Conservation (phyloP, 2,329 filamentous ascomycete species). For the Fusarium pseudoanthophilum region DNA sequence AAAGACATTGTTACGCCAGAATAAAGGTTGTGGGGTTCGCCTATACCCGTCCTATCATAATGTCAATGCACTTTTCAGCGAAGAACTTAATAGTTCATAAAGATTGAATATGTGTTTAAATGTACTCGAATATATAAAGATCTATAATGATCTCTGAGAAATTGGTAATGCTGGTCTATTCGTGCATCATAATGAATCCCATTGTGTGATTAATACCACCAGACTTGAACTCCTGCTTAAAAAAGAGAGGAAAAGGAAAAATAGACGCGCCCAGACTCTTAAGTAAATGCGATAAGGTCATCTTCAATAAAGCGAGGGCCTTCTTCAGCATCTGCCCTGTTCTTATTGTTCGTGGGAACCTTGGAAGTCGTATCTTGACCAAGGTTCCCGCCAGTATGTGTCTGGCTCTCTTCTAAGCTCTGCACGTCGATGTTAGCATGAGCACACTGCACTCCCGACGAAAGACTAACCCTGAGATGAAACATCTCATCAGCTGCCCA, state of each 20-base stretch:
- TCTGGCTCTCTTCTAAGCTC: background rate
- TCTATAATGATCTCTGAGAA: fast-evolving
- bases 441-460: too few relatives aligned
- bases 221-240: background rate
- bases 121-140: background rate
- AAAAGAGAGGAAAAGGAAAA: background rate
- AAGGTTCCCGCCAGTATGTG: background rate
- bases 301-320: background rate
- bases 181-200: background rate
- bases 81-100: background rate
- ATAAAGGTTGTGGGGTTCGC: background rate
- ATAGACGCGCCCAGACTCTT: background rate
- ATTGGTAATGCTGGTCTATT: background rate
- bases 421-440: background rate
- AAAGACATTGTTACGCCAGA: background rate
- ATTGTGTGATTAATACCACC: too few relatives aligned
- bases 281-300: background rate
- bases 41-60: background rate
- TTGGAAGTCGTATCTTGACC: background rate
- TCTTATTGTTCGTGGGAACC: too few relatives aligned
- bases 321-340: background rate
- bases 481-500: background rate
- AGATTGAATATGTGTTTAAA: too few relatives aligned
- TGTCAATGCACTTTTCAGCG: background rate
- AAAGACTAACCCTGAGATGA: background rate